These are phyloP conservation scores for Arabis alpina DNA, from an alignment of 345 rosid species.

Conservation along the genomic window DNA sequence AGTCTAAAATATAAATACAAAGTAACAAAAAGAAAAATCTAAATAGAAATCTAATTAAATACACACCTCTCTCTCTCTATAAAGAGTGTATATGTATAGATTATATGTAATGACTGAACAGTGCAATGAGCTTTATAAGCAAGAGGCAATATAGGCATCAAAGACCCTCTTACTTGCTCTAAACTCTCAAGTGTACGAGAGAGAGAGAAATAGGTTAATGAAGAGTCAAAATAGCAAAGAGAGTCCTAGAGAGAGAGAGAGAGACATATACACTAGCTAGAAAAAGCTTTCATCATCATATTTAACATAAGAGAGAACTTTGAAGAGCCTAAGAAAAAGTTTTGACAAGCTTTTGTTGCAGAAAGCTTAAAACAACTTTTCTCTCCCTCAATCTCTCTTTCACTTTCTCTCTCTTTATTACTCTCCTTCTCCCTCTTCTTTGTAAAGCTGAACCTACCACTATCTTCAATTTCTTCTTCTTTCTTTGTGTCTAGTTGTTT, in stretches of 20 bases:
- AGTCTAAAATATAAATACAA: conserved; percentile 42
- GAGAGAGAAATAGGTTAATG: conserved; percentile 36
- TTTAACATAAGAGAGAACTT: conserved; percentile 30
- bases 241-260: conserved; percentile 32
- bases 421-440: conserved; percentile 23
- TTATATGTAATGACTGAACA: conserved; percentile 41
- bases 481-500: conserved; percentile 29
- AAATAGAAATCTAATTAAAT: conserved; percentile 35
- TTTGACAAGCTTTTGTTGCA: conserved; percentile 60
- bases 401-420: conserved; percentile 27
- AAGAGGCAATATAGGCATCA: conserved; percentile 37
- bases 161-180: conserved; percentile 33
- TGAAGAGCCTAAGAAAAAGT: conserved; percentile 50
- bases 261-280: conserved; percentile 16
- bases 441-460: conserved; percentile 71
- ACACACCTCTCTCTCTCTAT: conserved; percentile 1
- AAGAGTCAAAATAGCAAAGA: conserved; percentile 35
- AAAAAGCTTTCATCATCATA: conserved; percentile 45
- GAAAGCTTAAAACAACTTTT: conserved; percentile 67
- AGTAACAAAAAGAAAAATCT: conserved; percentile 47
- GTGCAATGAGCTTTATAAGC: conserved; percentile 44
- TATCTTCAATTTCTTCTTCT: conserved; percentile 35
- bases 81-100: conserved; percentile 35
- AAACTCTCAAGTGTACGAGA: conserved; percentile 34
- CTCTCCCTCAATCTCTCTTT: conserved; percentile 31